Conservation (phyloP, 768 basidiomycete species). For the Mycena indigotica region DNA sequence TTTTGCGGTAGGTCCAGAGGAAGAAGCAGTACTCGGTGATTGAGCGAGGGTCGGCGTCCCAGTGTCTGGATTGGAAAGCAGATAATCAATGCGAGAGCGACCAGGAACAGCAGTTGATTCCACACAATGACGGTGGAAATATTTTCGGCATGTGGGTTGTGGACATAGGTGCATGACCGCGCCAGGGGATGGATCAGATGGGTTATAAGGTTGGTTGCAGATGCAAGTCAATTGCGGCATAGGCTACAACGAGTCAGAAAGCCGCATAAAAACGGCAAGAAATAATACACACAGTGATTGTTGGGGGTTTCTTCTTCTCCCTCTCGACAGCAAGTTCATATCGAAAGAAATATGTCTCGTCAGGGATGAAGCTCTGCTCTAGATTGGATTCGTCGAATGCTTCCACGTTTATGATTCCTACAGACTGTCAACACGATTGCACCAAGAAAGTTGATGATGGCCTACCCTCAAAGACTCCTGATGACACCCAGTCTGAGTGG, state of each 20-base stretch:
- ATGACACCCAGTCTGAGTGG: constrained; percentile 48
- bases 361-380: constrained; percentile 42
- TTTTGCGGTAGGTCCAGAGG: constrained; percentile 9
- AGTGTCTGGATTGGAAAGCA: constrained; percentile 16
- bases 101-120: constrained; percentile 19
- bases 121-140: constrained; percentile 55
- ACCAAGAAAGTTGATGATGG: no score
- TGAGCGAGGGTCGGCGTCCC: background rate
- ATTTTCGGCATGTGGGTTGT: constrained; percentile 46
- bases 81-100: constrained; percentile 21
- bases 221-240: constrained; percentile 45
- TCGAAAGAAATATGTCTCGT: constrained; percentile 48
- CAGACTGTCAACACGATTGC: background rate
- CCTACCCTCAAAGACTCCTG: constrained; percentile 50
- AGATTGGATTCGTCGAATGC: constrained; percentile 41
- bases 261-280: background rate
- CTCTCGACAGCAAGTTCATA: constrained; percentile 50
- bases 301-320: constrained; percentile 33
- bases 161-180: constrained; percentile 61
- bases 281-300: constrained; percentile 29
- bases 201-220: constrained; percentile 51
- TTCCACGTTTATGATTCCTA: constrained; percentile 39
- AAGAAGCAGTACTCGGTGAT: constrained; percentile 1
- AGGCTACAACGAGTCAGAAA: constrained; percentile 35
- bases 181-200: constrained; percentile 32